Base-by-base conservation (phyloP, 2,329 filamentous ascomycete genomes). In the Fusarium albosuccineum region DNA sequence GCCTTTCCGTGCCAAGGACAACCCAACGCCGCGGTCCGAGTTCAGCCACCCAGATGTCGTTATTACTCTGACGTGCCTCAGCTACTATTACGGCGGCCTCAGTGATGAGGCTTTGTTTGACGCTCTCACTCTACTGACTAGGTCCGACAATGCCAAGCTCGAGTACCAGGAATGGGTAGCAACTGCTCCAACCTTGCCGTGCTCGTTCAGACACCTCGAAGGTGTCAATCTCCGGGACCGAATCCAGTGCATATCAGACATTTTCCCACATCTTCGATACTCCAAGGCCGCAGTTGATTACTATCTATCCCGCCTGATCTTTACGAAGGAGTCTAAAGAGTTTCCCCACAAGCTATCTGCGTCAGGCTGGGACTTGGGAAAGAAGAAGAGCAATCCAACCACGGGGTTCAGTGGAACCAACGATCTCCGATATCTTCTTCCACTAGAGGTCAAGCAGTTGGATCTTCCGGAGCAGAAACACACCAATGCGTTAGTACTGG, bases 331-430 rank as follows among this genome's bases (percentile, higher is more conserved):
- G 22, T 83, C 87, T 62, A 88, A 84, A 22, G 86, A 91, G 60
- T 93, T 91, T 48, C 84, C 85, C 0, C 57, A 82, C 9, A 92
- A 92, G 62, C 76, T 93, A 0, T 88, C 86, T 0, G 83, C 87
- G 0, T 92, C 89, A 0, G 90, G 89, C 0, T 93, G 90, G 90
- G 89, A 93, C 62, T 77, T 92, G 16, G 87, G 79, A 1, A 73
- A 78, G 37, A 48, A 48, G 5, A 89, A 84, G 56, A 6, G 16
- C 0, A 77, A 86, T 17, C 80, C 83, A 0, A 88, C 84, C 0
- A 89, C 87, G 0, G 91, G 91, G 0, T 93, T 93, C 70, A 91
- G 88, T 56, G 90, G 91, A 0, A 93, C 91, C 0, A 90, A 88
- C 26, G 90, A 93, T 66, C 87, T 85, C 0, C 76, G 82, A 10